Evolutionary conservation across 2,329 filamentous ascomycete species (phyloP).

Genomic region (Calonectria hawksworthii): DNA sequence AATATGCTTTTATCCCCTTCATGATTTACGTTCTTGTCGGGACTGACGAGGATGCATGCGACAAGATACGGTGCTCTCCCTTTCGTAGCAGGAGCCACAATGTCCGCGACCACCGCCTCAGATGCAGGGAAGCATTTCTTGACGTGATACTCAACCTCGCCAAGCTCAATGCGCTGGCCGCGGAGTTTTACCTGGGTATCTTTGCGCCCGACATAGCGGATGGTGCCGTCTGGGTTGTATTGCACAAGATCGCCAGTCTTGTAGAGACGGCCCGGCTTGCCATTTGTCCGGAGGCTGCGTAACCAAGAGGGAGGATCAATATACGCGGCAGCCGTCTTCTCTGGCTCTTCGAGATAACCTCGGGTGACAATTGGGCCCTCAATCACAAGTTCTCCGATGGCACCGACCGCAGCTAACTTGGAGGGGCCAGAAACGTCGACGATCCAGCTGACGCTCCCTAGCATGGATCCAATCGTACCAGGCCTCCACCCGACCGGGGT

Average conservation of each 20-base stretch:
- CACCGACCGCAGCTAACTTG: slow-evolving; percentile 37
- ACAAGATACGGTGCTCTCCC: neutral
- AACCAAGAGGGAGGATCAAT: slow-evolving; percentile 56
- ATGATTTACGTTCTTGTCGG: neutral
- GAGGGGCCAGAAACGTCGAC: slow-evolving; percentile 10
- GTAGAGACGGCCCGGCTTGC: slow-evolving; percentile 48
- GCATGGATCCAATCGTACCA: slow-evolving; percentile 17
- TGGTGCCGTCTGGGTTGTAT: slow-evolving; percentile 55
- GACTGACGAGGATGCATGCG: neutral
- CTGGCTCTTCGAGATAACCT: slow-evolving; percentile 62
- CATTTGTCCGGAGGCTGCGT: neutral
- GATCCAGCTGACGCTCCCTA: slow-evolving; percentile 36
- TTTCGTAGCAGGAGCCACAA: neutral
- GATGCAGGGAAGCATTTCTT: neutral
- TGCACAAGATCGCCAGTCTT: slow-evolving; percentile 62
- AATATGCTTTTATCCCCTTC: neutral
- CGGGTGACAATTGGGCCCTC: slow-evolving; percentile 61
- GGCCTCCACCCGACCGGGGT: neutral
- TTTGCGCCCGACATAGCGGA: slow-evolving; percentile 64
- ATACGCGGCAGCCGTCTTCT: slow-evolving; percentile 60
- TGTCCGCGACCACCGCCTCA: slow-evolving; percentile 17
- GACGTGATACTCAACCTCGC: slow-evolving; percentile 43
- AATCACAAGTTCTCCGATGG: slow-evolving; percentile 53
- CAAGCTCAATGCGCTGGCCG: slow-evolving; percentile 68
- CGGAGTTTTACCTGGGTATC: too few species aligned